Conservation (phyloP, 2,329 filamentous ascomycete genomes). For the Pseudogymnoascus sp. region DNA sequence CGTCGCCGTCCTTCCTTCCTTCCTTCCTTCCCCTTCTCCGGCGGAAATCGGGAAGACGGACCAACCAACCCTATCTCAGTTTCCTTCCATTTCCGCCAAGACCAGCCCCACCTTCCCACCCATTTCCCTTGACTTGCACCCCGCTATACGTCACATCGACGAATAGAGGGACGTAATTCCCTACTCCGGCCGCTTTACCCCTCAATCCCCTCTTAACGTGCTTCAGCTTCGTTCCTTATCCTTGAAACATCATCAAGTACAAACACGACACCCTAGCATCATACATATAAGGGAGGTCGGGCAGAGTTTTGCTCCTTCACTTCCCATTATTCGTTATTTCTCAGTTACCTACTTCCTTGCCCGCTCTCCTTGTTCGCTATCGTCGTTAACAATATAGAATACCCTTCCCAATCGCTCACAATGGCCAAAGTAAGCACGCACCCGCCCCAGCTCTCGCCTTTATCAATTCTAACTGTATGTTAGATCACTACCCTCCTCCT, state of each 20-base stretch:
- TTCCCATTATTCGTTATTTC: background rate
- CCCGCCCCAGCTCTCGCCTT: background rate
- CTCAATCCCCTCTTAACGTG: background rate
- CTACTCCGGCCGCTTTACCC: background rate
- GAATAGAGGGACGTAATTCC: no score
- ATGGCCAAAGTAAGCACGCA: background rate
- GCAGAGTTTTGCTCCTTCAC: background rate
- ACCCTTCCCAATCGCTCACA: background rate
- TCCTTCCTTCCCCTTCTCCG: no score
- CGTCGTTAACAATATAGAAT: background rate
- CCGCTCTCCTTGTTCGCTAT: background rate
- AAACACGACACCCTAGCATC: background rate
- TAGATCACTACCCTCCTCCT: slow-evolving; percentile 66
- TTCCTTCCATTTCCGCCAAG: no score
- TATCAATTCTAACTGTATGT: background rate
- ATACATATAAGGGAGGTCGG: background rate
- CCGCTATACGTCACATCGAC: no score
- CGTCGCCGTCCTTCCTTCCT: no score
- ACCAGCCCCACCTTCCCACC: no score
- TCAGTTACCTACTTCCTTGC: background rate
- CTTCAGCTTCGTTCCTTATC: background rate
- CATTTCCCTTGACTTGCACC: no score
- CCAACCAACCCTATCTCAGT: no score
- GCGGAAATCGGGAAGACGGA: no score
- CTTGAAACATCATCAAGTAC: background rate